A percentile compares a stretch with the other conserved stretches of the same genome.
These are phyloP conservation scores for Pterocarpus macrocarpus DNA, from an alignment of 306 rosid species.

Conservation along the genomic window DNA sequence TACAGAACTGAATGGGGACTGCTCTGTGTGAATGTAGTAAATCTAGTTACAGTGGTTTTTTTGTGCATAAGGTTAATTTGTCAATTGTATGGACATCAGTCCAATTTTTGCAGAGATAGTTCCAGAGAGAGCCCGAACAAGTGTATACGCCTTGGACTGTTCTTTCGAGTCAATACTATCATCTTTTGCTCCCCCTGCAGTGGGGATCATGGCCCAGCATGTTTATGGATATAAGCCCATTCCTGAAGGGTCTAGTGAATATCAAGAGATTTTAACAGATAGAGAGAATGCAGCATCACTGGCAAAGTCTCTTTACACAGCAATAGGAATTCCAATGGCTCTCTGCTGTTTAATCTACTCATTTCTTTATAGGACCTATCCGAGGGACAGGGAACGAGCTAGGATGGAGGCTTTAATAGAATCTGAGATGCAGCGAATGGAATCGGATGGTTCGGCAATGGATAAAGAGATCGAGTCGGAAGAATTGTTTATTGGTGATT, in stretches of 20 bases:
- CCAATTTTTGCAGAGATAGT: slow-evolving; percentile 99
- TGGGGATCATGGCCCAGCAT: slow-evolving; percentile 87
- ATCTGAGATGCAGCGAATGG: slow-evolving; percentile 75
- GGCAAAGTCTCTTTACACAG: slow-evolving; percentile 84
- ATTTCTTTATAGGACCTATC: slow-evolving; percentile 81
- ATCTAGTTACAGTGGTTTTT: slow-evolving; percentile 12
- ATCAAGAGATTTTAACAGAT: slow-evolving; percentile 72
- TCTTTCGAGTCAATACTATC: slow-evolving; percentile 87
- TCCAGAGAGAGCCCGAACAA: slow-evolving; percentile 89
- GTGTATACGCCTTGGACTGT: slow-evolving; percentile 89
- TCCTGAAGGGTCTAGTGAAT: slow-evolving; percentile 57
- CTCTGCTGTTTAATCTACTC: slow-evolving; percentile 84
- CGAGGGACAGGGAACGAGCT: slow-evolving; percentile 87
- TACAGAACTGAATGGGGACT: slow-evolving; percentile 3
- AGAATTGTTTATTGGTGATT: slow-evolving; percentile 58
- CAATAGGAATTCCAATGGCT: slow-evolving; percentile 88
- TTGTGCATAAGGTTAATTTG: slow-evolving; percentile 33
- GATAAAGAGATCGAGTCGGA: slow-evolving; percentile 46
- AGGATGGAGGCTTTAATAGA: slow-evolving; percentile 67
- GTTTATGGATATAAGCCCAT: slow-evolving; percentile 85
- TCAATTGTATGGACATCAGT: slow-evolving; percentile 57
- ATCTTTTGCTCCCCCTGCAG: slow-evolving; percentile 90
- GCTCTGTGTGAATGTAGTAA: not conserved
- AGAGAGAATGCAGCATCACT: slow-evolving; percentile 85
- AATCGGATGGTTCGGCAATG: slow-evolving; percentile 36